Evolutionary conservation across 2,329 filamentous ascomycete species (phyloP), one percentile per base, ranked within the genome.

Genomic region (Trichoderma asperellum): DNA sequence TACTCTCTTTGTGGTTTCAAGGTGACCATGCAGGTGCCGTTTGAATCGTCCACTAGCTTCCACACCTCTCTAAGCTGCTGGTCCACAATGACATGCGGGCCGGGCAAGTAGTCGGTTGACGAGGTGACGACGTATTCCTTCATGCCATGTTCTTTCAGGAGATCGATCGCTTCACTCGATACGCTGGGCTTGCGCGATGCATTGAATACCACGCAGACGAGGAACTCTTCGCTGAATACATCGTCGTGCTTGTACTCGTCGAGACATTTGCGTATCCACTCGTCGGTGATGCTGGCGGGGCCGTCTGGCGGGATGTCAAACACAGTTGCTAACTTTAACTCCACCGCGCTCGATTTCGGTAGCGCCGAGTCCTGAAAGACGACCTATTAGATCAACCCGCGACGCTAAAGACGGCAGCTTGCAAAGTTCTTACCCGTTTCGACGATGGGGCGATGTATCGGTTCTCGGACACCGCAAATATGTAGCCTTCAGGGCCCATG

Each of bases 51-150:
- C 0, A 61, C 35, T 8, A 61, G n/a, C 10, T 24, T 61, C 58
- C 58, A 47, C 14, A 61, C 58, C 24, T 61, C 58, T 29, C 58
- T 37, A 24, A 61, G 58, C 58, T 61, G 14, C 5, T 61, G 58
- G 4, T 61, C 35, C 7, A 61, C 24, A 27, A 61, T 29, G 12
- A 35, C 58, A 61, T 61, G 35, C 2, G 58, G 58, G 0, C 58
- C 58, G 2, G 58, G 58, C 6, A 5, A 21, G 12, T 34, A 43
- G 8, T 27, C 34, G 2, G 35, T 32, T 1, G 58, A 61, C 12
- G 58, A 61, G 29, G 3, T 4, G 37, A 47, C 1, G 0, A 35
- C 7, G n/a, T 35, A 6, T 12, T 47, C n/a, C 10, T 61, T n/a
- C 58, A 27, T 47, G 34, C 24, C 27, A 40, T 24, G n/a, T 24